Percentiles rank a stretch among this genome's conserved stretches.
These are phyloP conservation scores for Kockovaella imperatae DNA, from an alignment of 768 basidiomycete genomes.

Conservation along the genomic window DNA sequence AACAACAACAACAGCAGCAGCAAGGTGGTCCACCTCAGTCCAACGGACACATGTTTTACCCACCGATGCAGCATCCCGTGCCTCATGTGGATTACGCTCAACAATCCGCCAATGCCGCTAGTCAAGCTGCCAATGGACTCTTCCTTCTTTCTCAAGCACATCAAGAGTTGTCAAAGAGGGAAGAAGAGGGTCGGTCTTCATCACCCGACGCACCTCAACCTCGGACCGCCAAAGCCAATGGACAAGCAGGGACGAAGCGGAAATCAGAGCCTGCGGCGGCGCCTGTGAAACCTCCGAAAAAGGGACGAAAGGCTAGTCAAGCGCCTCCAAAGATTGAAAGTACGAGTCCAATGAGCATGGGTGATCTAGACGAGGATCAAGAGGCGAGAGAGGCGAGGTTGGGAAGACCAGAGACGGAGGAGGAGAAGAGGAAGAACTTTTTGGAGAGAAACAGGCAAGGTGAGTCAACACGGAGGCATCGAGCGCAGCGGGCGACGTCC, in stretches of 20 bases:
- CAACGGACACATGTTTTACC: slow-evolving; percentile 3
- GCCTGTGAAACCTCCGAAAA: slow-evolving; percentile 15
- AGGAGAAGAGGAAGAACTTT: slow-evolving; percentile 95
- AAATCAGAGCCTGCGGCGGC: slow-evolving; percentile 24
- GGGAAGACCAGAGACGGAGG: slow-evolving; percentile 91
- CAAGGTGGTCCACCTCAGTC: neutral
- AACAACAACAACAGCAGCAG: slow-evolving; percentile 1
- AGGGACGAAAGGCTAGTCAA: slow-evolving; percentile 26
- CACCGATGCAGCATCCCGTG: neutral
- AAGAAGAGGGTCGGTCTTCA: slow-evolving; percentile 51
- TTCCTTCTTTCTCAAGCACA: slow-evolving; percentile 91
- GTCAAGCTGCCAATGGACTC: slow-evolving; percentile 77
- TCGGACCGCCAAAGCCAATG: neutral
- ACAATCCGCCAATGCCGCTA: slow-evolving; percentile 55
- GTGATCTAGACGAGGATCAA: slow-evolving; percentile 39
- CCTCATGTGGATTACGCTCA: slow-evolving; percentile 36
- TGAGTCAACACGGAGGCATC: slow-evolving; percentile 44
- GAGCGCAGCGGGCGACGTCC: neutral
- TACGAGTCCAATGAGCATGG: slow-evolving; percentile 26
- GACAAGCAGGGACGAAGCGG: slow-evolving; percentile 19
- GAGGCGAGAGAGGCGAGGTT: slow-evolving; percentile 17
- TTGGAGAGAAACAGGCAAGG: slow-evolving; percentile 96
- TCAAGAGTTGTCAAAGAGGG: slow-evolving; percentile 92
- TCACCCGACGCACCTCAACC: neutral
- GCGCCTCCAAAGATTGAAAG: slow-evolving; percentile 8